Base-by-base conservation (phyloP, 2,329 filamentous ascomycete species). In the Tolypocladium endophyticum region DNA sequence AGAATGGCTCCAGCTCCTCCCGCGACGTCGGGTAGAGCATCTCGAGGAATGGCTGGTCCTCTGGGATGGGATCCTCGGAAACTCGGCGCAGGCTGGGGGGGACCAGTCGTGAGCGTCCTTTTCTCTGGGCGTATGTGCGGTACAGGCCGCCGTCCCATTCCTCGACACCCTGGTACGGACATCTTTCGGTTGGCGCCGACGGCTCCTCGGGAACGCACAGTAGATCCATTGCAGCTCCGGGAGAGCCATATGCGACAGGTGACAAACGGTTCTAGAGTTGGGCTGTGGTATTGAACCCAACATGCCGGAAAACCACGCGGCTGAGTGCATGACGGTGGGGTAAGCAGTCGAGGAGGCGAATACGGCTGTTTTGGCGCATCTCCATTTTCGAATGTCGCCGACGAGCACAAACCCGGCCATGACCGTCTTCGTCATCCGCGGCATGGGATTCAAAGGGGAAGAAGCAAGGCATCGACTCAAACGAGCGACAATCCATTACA, bases 141-240 rank as follows among this genome's bases (percentile, higher is more conserved):
- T 68, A 73, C 1, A 63, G 58, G 28, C 66, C 64, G 8, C 66
- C 63, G 58, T 71, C 67, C 63, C 71, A 72, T 6, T 57, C 52
- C 9, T 66, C 59, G 9, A 52, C 41, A 55, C 65, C 67, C 2
- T 69, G 61, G 47, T 67, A 71, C 1, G 64, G 64, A 45, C 64
- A 66, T 33, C 58, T 59, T n/a, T 45, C 57, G 23, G 57, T 56
- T 33, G 56, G 57, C 20, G 59, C 55, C 1, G 63, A 63, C 11
- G 66, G 63, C 41, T 64, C 63, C 9, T 47, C 56, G 25, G 67
- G 67, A 14, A 63, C 55, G 25, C 55, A 61, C 50, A 67, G 56
- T 3, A 66, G 52, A 50, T 68, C 66, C 67, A 68, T 68, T 7
- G 11, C 6, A 9, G 18, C 47, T 18, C 25, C 16, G 2, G 4